Evolutionary conservation across 257 asterid genomes (phyloP), one percentile per base, ranked within the genome.

Genomic region (Rauvolfia tetraphylla): DNA sequence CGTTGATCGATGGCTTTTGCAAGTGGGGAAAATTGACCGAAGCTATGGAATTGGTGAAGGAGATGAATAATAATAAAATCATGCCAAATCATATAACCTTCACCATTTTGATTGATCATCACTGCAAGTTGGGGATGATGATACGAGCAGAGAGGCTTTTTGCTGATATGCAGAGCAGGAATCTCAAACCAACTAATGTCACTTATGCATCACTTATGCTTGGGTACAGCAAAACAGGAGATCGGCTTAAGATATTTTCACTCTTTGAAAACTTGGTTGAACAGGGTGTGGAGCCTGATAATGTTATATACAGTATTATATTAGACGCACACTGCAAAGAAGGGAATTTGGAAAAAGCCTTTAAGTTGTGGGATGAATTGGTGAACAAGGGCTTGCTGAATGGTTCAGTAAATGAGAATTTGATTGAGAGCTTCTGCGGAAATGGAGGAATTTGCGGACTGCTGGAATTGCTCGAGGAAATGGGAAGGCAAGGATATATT

Each of bases 251-350:
- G 85, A 89, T 91, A 96, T 79, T 86, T 67, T 81, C 87, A 39
- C 63, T 88, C 12, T 91, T 88, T 75, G 89, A 91, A 71, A 89
- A 87, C 74, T 53, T 93, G 83, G 84, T 89, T 80, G 83, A 84
- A 67, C 82, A 79, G 89, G 93, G 95, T 57, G 74, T 86, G 36
- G 91, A 90, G 85, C 98, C 97, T 58, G 97, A 93, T 81, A 93
- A 91, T 79, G 79, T 88, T 61, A 83, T 85, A 1, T 88, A 84
- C 76, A 79, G 87, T 67, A 68, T 84, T 82, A 86, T 93, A 56
- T 72, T 91, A 29, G 91, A 90, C 71, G 89, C 95, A 41, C 79
- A 82, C 63, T 87, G 75, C 73, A 88, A 87, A 85, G 90, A 84
- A 67, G 90, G 93, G 53, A 76, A 85, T 75, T 77, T 84, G 81